These are phyloP conservation scores for Cyathus striatus DNA, from an alignment of 768 basidiomycete species.

Conservation along the genomic window DNA sequence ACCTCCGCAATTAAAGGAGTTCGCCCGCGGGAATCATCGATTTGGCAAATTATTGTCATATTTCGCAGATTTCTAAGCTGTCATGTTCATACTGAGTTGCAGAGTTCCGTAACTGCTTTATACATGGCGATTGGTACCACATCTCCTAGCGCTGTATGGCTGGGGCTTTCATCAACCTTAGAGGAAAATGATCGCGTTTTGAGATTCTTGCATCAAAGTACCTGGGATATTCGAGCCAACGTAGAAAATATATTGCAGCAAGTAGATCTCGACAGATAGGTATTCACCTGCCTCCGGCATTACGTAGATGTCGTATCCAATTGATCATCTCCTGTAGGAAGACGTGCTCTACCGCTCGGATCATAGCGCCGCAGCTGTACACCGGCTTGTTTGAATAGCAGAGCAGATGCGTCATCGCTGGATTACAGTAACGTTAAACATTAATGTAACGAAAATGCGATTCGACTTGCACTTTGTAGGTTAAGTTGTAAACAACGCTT, in stretches of 20 bases:
- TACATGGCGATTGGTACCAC: conserved; percentile 54
- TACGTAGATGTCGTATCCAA: conserved; percentile 14
- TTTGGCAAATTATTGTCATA: conserved; percentile 78
- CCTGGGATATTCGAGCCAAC: conserved; percentile 59
- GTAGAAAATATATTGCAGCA: conserved; percentile 25
- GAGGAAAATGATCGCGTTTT: conserved; percentile 35
- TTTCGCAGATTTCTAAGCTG: conserved; percentile 75
- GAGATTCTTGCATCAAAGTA: conserved; percentile 45
- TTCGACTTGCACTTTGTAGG: conserved; percentile 84
- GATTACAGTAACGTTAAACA: conserved; percentile 4
- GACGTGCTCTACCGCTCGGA: conserved; percentile 30
- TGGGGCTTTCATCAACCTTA: conserved; percentile 57
- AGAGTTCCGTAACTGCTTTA: conserved; percentile 56
- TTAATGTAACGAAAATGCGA: background rate
- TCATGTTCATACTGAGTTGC: conserved; percentile 70
- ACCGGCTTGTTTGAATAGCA: conserved; percentile 73
- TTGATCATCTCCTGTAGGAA: conserved; percentile 17
- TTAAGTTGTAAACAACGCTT: conserved; percentile 90
- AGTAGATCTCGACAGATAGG: conserved; percentile 5
- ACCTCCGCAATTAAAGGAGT: conserved; percentile 60
- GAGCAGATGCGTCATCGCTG: conserved; percentile 80
- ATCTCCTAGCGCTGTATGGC: conserved; percentile 84
- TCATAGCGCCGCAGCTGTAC: conserved; percentile 74
- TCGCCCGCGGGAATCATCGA: conserved; percentile 58
- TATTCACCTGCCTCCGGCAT: background rate